Base-by-base conservation (phyloP, 2,329 filamentous ascomycete genomes). In the Phialemoniopsis sp. region DNA sequence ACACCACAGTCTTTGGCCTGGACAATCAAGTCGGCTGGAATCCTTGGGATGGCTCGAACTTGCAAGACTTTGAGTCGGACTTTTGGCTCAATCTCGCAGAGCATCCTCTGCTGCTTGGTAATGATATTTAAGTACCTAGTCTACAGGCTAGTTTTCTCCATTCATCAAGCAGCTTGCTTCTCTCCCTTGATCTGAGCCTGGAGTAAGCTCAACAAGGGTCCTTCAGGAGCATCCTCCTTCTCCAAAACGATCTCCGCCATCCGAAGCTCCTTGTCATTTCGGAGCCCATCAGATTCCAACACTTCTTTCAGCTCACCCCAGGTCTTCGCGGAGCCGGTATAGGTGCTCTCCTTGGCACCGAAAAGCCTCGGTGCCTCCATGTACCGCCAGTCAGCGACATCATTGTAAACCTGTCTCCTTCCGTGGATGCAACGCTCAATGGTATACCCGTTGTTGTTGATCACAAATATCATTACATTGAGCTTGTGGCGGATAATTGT, bases 371-470 rank as follows among this genome's bases (percentile, higher is more conserved):
- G 44, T 2, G 48, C 33, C 3, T 49, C 44, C 39, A 50, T 45
- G 68, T 83, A 86, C 37, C 83, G 72, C 89, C 89, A 95, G 10
- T 68, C 60, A 42, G 77, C 72, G 41, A 95, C 82, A 55, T 95
- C 87, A 55, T 95, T 95, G 68, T 95, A 95, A 17, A 57, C 59
- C 26, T 78, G 86, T 8, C 89, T 70, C 80, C 85, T 85, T 38
- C 88, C 88, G 61, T 95, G 89, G 53, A 95, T 94, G 59, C 80
- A 86, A 19, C 89, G 80, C 65, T 95, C 89, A 58, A 94, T 93
- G 9, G 89, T 93, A 65, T 87, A 95, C 9, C 89, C 89, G 32
- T 90, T 79, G 58, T 94, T 94, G 72, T 86, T 89, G 49, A 95
- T 84, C 46, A 93, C 73, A 58, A 95, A 91, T 46, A 95, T 82